A percentile compares a stretch with the other conserved stretches of the same genome.
These are phyloP conservation scores for Petrea volubilis DNA, from an alignment of 257 asterid species.

Conservation along the genomic window DNA sequence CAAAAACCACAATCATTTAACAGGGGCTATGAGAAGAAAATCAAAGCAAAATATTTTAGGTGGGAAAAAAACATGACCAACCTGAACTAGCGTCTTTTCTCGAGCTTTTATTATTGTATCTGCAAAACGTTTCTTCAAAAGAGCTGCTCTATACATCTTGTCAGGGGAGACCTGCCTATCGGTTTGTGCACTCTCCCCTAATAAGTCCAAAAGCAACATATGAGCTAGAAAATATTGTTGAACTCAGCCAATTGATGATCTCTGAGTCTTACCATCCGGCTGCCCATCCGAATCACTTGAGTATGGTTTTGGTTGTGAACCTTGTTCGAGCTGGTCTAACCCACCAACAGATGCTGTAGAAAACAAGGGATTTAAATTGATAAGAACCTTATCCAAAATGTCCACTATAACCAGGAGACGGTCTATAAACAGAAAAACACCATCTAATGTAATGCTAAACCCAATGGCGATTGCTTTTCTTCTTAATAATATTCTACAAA, in stretches of 20 bases:
- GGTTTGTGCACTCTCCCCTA: constrained; percentile 61
- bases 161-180: constrained; percentile 76
- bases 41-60: background rate
- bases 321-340: constrained; percentile 61
- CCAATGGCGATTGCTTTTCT: background rate
- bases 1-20: constrained; percentile 15
- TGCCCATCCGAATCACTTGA: constrained; percentile 63
- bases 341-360: constrained; percentile 63
- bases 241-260: constrained; percentile 15
- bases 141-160: constrained; percentile 84
- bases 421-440: background rate
- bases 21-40: background rate
- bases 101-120: constrained; percentile 90
- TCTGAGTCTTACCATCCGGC: constrained; percentile 57
- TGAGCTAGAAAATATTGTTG: constrained; percentile 18
- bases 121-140: constrained; percentile 70
- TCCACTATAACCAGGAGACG: background rate
- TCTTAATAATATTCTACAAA: background rate
- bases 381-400: constrained; percentile 3
- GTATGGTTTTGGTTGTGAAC: constrained; percentile 47
- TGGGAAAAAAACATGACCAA: constrained; percentile 20
- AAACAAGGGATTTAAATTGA: constrained; percentile 14
- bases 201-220: constrained; percentile 13
- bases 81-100: constrained; percentile 80
- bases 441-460: background rate